phyloP scores from a whole-genome alignment of 306 rosid genomes.

The Astragalus membranaceus region DNA sequence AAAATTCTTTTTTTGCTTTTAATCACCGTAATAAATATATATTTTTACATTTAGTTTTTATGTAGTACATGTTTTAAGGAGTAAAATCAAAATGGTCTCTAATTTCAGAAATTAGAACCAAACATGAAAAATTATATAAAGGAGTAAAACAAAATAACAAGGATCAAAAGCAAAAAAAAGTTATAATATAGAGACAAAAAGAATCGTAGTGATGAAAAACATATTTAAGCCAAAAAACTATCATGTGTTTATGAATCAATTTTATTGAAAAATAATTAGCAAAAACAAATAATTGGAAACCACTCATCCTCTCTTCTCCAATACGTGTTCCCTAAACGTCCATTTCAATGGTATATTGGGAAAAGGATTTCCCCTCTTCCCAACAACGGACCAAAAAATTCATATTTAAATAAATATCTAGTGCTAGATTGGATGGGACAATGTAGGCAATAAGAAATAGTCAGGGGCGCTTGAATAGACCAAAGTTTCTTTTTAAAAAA shows the following conservation, averaged over 20 bases:
- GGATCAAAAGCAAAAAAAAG: too few relatives aligned
- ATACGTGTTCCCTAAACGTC: background rate
- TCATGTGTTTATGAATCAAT: background rate
- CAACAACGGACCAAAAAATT: background rate
- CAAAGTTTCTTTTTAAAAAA: background rate
- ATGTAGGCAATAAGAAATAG: background rate
- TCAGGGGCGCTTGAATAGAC: background rate
- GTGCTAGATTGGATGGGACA: background rate
- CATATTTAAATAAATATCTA: slow-evolving; percentile 5
- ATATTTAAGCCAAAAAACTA: too few relatives aligned
- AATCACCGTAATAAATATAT: too few relatives aligned
- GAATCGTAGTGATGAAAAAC: too few relatives aligned
- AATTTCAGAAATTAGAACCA: too few relatives aligned
- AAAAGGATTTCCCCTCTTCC: background rate
- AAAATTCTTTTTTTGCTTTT: too few relatives aligned
- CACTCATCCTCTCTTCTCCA: background rate
- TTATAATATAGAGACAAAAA: too few relatives aligned
- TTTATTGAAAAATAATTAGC: background rate
- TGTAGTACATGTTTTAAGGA: too few relatives aligned
- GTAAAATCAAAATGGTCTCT: too few relatives aligned
- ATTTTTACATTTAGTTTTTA: too few relatives aligned
- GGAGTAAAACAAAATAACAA: too few relatives aligned
- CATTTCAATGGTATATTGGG: background rate
- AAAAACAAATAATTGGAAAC: background rate
- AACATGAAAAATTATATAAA: too few relatives aligned